Base-by-base conservation (phyloP, 768 basidiomycete species). In the Suillus bovinus region DNA sequence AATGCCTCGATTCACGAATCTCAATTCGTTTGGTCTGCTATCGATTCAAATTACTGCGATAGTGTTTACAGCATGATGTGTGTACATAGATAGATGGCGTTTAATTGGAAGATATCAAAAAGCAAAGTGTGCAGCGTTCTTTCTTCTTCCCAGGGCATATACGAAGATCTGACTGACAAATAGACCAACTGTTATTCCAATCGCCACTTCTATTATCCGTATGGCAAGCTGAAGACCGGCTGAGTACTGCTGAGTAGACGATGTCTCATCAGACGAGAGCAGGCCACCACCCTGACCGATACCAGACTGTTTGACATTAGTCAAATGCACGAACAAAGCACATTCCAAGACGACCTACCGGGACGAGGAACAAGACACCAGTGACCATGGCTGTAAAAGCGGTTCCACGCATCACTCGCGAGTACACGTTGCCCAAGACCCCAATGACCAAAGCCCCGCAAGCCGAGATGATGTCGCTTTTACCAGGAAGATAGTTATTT, bases 361-460 rank as follows among this genome's bases (percentile, higher is more conserved):
- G 93, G 13, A 95, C 93, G 24, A 94, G 79, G 74, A 94, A 94
- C 54, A 94, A 75, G n/a, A 96, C 89, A n/a, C 91, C 90, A 3
- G 93, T 90, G n/a, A 94, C 90, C 90, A 94, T 95, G 13, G 89
- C 86, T 0, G 91, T 93, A 72, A 94, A 95, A 4, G 93, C 91
- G 3, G 91, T 93, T 58, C 91, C 92, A 33, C 86, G 81, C 62
- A 87, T 79, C 20, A 89, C 74, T 20, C 91, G 83, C 39, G 91
- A 91, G 71, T 93, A 93, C n/a, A 87, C 69, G 69, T 93, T 93
- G 53, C 91, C 92, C 39, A 92, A 80, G n/a, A 87, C 73, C 39
- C 93, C 91, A 62, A 92, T 86, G 38, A 87, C 83, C 66, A 92
- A 82, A 24, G 93, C 90, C 22, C 93, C 92, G 64, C 86, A 81